These are phyloP conservation scores for Phialocephala sp. DNA, from an alignment of 2,329 filamentous ascomycete species.

Conservation along the genomic window DNA sequence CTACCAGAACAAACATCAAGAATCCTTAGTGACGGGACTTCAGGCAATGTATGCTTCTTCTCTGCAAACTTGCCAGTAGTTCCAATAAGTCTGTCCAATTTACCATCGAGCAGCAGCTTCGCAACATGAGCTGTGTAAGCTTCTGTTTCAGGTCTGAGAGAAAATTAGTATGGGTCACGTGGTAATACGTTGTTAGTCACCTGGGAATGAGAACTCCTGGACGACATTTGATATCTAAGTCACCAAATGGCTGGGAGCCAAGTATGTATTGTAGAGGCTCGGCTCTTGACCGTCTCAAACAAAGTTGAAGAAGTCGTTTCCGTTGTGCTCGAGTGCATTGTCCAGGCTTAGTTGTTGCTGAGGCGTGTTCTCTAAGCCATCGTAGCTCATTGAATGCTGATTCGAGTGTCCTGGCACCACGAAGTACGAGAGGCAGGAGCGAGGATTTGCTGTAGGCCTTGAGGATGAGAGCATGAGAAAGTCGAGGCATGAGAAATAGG, in stretches of 20 bases:
- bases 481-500: conserved; percentile 60
- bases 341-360: not conserved
- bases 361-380: conserved; percentile 71
- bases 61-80: not conserved
- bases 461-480: conserved; percentile 62
- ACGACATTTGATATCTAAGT: conserved; percentile 77
- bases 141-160: conserved; percentile 68
- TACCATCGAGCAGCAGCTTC: not conserved
- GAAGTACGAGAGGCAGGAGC: conserved; percentile 65
- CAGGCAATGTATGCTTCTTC: not conserved
- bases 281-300: conserved; percentile 59
- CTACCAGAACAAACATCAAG: conserved; percentile 90
- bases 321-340: conserved; percentile 18
- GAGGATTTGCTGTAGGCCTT: conserved; percentile 59
- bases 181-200: conserved; percentile 43
- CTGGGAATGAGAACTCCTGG: conserved; percentile 86
- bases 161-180: conserved; percentile 20
- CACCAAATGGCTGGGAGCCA: conserved; percentile 86
- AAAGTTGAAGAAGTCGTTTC: conserved; percentile 48
- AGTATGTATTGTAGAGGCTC: conserved; percentile 89
- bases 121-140: conserved; percentile 66
- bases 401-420: conserved; percentile 64
- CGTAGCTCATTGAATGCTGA: conserved; percentile 72
- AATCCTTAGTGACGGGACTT: conserved; percentile 56
- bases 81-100: not conserved